Evolutionary conservation across 2,329 filamentous ascomycete genomes (phyloP).

Genomic region (Cladosporium oxysporum): DNA sequence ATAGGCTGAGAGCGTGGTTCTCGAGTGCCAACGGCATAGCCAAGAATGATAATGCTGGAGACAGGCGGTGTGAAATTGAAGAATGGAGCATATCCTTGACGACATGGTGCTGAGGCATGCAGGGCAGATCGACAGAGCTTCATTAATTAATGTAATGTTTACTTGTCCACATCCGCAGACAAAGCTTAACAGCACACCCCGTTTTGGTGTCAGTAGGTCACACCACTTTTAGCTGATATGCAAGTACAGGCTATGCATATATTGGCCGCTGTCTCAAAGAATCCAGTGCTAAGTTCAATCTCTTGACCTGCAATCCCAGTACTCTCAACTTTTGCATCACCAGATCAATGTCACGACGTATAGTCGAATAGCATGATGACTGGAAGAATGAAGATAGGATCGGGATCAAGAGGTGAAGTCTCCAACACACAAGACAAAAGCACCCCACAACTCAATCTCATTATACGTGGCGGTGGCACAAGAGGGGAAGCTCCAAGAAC

Average conservation of each 20-base stretch:
- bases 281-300: not conserved
- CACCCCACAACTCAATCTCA: not conserved
- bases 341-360: not conserved
- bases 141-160: not conserved
- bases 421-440: not conserved
- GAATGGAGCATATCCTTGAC: not conserved
- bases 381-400: not conserved
- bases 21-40: not conserved
- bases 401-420: too few species aligned
- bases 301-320: not conserved
- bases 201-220: not conserved
- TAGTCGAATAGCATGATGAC: not conserved
- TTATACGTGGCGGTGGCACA: not conserved
- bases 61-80: not conserved
- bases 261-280: not conserved
- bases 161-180: not conserved
- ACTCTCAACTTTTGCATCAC: not conserved
- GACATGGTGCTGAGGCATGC: not conserved
- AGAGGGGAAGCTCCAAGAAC: not conserved
- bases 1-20: slow-evolving; percentile 15
- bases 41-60: not conserved
- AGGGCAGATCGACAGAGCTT: not conserved
- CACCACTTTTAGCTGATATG: not conserved
- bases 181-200: not conserved
- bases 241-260: not conserved